These are phyloP conservation scores for Tetrahymena malaccensis DNA, from an alignment of 73 alveolate species.

Conservation along the genomic window DNA sequence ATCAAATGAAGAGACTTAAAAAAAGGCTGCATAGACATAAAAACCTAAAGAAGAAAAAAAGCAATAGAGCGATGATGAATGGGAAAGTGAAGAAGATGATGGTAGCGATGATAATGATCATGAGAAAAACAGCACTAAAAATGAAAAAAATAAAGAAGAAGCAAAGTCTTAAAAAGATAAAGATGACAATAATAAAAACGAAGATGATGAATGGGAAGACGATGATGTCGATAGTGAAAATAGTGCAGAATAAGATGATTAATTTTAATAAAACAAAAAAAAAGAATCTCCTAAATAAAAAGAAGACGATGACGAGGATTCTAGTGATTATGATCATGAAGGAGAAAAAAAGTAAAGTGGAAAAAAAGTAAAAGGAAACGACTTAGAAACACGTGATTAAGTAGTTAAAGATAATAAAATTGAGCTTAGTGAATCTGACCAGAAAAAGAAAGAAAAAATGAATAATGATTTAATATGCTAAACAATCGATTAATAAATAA, in stretches of 20 bases:
- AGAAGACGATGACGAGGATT: background rate
- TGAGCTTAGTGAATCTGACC: background rate
- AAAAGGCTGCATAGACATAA: background rate
- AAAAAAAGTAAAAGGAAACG: background rate
- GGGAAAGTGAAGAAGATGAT: background rate
- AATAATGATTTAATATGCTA: background rate
- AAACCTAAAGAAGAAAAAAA: background rate
- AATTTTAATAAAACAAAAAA: background rate
- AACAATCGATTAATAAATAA: background rate
- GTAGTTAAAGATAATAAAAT: background rate
- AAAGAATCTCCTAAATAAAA: background rate
- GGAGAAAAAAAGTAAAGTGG: background rate
- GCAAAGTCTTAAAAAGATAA: background rate
- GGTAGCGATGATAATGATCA: background rate
- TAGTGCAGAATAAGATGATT: background rate
- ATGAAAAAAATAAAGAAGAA: background rate
- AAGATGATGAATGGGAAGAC: background rate
- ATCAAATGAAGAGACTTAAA: background rate
- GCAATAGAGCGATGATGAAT: background rate
- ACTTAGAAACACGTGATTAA: background rate
- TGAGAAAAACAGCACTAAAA: background rate
- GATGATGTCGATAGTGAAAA: background rate
- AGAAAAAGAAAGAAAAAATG: too few relatives aligned
- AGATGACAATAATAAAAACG: background rate
- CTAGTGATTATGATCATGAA: background rate